These are phyloP conservation scores for Pyrus bretschneideri DNA, from an alignment of 306 rosid species.

Conservation along the genomic window DNA sequence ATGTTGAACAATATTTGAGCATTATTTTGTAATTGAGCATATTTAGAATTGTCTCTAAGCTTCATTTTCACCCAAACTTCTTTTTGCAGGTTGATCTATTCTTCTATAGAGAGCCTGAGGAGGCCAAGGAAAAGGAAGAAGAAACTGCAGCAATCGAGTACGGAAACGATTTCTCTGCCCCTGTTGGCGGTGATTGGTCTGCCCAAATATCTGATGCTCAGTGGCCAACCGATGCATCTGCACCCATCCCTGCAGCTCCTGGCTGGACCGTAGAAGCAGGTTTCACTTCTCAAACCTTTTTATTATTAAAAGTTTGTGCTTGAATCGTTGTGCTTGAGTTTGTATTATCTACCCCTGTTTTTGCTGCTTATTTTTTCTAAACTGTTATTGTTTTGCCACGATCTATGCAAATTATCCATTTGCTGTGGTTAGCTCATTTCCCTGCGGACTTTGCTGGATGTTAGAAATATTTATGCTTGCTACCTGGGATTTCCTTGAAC, in stretches of 20 bases:
- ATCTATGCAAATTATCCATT: neutral
- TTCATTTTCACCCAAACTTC: neutral
- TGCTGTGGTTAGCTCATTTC: neutral
- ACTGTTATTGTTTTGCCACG: neutral
- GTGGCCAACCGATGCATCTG: conserved; percentile 26
- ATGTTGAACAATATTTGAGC: neutral
- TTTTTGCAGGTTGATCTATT: conserved; percentile 67
- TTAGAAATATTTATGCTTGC: neutral
- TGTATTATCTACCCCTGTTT: neutral
- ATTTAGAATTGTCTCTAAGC: neutral
- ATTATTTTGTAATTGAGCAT: neutral
- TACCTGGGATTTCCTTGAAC: neutral
- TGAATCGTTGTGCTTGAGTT: neutral
- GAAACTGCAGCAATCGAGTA: conserved; percentile 11
- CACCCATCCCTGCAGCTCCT: conserved; percentile 16
- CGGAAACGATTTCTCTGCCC: neutral
- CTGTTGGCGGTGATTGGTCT: conserved; percentile 31
- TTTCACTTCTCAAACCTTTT: neutral
- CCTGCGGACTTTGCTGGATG: neutral
- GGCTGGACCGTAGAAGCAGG: conserved; percentile 37
- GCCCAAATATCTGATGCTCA: conserved; percentile 26
- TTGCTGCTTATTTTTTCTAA: neutral
- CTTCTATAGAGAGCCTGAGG: conserved; percentile 90
- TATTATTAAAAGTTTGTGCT: neutral
- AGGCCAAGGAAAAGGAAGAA: conserved; percentile 76